phyloP scores from a whole-genome alignment of 2,329 filamentous ascomycete species.

The Furcasterigmium furcatum region DNA sequence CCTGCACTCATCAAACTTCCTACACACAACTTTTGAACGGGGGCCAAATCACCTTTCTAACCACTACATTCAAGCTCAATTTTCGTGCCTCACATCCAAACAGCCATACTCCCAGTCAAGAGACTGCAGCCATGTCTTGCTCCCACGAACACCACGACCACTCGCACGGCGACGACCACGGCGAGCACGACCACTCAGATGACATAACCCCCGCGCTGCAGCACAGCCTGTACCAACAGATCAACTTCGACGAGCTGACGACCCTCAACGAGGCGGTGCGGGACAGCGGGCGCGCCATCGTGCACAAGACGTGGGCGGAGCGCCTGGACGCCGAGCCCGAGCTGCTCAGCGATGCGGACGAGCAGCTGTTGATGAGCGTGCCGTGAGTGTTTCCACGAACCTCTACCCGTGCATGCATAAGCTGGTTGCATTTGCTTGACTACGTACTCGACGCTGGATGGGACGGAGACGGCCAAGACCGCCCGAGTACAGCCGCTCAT shows the following conservation, averaged over 20 bases:
- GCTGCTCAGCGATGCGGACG: slow-evolving; percentile 81
- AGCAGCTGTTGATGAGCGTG: slow-evolving; percentile 89
- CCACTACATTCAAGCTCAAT: too few relatives aligned
- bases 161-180: slow-evolving; percentile 46
- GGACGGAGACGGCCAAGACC: too few relatives aligned
- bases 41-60: too few relatives aligned
- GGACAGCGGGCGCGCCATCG: slow-evolving; percentile 68
- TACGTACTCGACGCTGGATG: too few relatives aligned
- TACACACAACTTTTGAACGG: too few relatives aligned
- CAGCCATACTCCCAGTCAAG: too few relatives aligned
- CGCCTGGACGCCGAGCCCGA: slow-evolving; percentile 69
- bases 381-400: slow-evolving; percentile 66
- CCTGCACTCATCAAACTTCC: too few relatives aligned
- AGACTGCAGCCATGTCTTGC: neutral
- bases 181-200: slow-evolving; percentile 82
- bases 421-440: too few relatives aligned
- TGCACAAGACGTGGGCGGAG: slow-evolving; percentile 90
- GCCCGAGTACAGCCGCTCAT: too few relatives aligned
- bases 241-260: slow-evolving; percentile 80
- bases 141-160: slow-evolving; percentile 48
- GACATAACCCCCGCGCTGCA: slow-evolving; percentile 91
- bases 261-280: slow-evolving; percentile 78
- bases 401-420: too few relatives aligned
- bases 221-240: slow-evolving; percentile 85
- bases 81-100: too few relatives aligned